A percentile compares a stretch with the other conserved stretches of the same genome.
Conservation (phyloP, 1,284 basidiomycete genomes). For the Erythrobasidium hasegawianum region DNA sequence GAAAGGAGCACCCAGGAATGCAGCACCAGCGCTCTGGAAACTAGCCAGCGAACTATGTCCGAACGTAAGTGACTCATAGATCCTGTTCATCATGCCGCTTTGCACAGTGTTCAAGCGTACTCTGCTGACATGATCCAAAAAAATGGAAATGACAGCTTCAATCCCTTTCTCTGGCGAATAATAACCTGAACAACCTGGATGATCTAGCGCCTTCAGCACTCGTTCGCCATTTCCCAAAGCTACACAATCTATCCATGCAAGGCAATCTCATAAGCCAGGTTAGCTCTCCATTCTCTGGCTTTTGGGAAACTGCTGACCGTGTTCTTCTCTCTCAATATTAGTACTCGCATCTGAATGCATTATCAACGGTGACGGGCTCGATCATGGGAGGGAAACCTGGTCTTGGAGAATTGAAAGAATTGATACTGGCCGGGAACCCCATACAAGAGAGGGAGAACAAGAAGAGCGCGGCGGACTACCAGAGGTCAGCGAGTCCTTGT, state of each 20-base stretch:
- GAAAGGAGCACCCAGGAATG: constrained; percentile 58
- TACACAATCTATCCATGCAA: constrained; percentile 77
- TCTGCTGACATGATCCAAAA: neutral
- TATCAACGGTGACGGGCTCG: constrained; percentile 27
- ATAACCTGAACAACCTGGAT: constrained; percentile 55
- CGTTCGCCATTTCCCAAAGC: constrained; percentile 63
- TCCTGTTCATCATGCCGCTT: too few relatives aligned
- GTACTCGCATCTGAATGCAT: constrained; percentile 30
- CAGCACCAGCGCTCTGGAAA: constrained; percentile 79
- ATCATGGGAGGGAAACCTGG: constrained; percentile 35
- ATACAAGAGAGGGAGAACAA: constrained; percentile 63
- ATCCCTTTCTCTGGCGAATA: constrained; percentile 69
- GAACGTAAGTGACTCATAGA: constrained; percentile 60
- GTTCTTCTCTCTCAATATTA: too few relatives aligned
- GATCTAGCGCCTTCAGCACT: constrained; percentile 56
- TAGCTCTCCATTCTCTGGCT: constrained; percentile 47
- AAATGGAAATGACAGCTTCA: constrained; percentile 58
- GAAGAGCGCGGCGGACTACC: constrained; percentile 59
- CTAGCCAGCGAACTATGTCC: constrained; percentile 72
- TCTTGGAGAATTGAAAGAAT: constrained; percentile 63
- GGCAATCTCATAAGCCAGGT: constrained; percentile 64
- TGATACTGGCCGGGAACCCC: constrained; percentile 76
- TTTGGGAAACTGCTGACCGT: too few relatives aligned
- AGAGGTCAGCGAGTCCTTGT: constrained; percentile 56
- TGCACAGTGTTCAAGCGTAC: neutral